These are phyloP conservation scores for Pythium chondricola DNA, from an alignment of 352 stramenopile species.

Conservation along the genomic window DNA sequence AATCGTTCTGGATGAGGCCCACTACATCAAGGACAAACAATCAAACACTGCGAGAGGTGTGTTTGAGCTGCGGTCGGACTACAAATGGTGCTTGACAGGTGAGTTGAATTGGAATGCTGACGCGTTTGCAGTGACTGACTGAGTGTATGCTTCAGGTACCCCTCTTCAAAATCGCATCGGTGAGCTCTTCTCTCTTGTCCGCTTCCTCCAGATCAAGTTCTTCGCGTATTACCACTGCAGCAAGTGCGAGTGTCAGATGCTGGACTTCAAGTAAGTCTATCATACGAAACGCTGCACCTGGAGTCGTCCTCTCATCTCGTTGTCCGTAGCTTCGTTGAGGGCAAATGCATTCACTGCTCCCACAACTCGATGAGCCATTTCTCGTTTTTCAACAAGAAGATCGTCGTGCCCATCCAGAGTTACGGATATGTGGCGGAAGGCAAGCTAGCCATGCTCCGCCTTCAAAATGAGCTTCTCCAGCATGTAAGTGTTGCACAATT, in stretches of 20 bases:
- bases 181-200: slow-evolving; percentile 96
- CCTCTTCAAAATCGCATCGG: slow-evolving; percentile 95
- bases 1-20: slow-evolving; percentile 96
- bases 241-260: slow-evolving; percentile 91
- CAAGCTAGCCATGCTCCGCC: slow-evolving; percentile 92
- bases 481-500: slow-evolving; percentile 39
- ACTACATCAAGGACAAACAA: slow-evolving; percentile 92
- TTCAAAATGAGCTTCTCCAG: slow-evolving; percentile 92
- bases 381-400: slow-evolving; percentile 97
- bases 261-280: slow-evolving; percentile 92
- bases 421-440: slow-evolving; percentile 92
- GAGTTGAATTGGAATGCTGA: slow-evolving; percentile 21
- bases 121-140: background rate
- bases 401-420: slow-evolving; percentile 97
- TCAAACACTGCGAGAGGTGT: slow-evolving; percentile 95
- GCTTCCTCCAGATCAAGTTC: slow-evolving; percentile 96
- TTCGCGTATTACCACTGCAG: slow-evolving; percentile 98
- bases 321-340: slow-evolving; percentile 47
- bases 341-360: slow-evolving; percentile 88
- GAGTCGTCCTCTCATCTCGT: background rate
- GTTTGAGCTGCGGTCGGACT: slow-evolving; percentile 94
- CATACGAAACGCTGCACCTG: background rate
- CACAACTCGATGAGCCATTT: slow-evolving; percentile 96
- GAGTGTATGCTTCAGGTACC: slow-evolving; percentile 45
- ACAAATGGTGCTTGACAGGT: slow-evolving; percentile 98